phyloP scores from a whole-genome alignment of 2,329 filamentous ascomycete genomes.

The Aurifilum marmelostoma region DNA sequence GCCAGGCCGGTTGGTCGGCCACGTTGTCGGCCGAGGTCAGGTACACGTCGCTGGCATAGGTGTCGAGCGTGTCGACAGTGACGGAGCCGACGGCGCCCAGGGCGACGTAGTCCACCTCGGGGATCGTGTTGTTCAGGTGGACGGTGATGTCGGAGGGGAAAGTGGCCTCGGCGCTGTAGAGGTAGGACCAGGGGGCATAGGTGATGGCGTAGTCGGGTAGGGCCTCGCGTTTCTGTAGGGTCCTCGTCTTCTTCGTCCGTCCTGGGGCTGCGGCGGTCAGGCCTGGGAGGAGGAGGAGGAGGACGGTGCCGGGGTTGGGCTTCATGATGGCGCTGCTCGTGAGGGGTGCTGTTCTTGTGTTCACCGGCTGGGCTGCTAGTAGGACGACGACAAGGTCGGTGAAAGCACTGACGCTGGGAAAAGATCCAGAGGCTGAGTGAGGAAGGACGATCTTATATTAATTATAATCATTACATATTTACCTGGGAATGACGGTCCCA shows the following conservation, averaged over 20 bases:
- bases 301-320: neutral
- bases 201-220: constrained; percentile 31
- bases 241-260: neutral
- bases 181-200: constrained; percentile 31
- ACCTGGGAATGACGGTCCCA: too few relatives aligned
- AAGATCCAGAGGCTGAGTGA: too few relatives aligned
- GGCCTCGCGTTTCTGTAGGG: constrained; percentile 16
- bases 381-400: neutral
- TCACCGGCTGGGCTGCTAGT: neutral
- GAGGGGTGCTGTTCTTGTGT: neutral
- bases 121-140: constrained; percentile 31
- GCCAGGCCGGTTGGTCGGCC: constrained; percentile 27
- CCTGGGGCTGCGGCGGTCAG: constrained; percentile 12
- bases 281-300: constrained; percentile 1
- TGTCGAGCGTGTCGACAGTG: constrained; percentile 29
- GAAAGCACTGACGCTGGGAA: neutral
- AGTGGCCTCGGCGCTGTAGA: constrained; percentile 30
- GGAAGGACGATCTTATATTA: neutral
- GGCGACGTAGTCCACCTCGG: constrained; percentile 27
- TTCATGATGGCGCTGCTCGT: neutral
- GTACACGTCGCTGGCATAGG: constrained; percentile 25
- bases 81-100: constrained; percentile 26
- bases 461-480: neutral
- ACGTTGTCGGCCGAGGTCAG: constrained; percentile 31
- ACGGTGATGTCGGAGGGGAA: constrained; percentile 32